Conservation (phyloP, 148 eudicot species). For the Silene conica region DNA sequence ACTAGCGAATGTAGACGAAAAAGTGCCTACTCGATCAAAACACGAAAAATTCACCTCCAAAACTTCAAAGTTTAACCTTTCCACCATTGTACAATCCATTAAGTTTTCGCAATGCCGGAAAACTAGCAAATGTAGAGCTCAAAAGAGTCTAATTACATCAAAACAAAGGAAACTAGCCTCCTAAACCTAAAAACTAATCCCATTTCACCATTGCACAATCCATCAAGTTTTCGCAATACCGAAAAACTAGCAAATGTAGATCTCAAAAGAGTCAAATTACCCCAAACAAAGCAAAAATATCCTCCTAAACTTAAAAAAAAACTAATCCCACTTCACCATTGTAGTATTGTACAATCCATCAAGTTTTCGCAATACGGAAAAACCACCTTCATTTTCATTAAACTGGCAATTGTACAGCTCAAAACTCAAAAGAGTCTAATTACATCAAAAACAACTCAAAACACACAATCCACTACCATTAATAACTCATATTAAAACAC, state of each 20-base stretch:
- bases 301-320: too few species aligned
- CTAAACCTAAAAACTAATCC: background rate
- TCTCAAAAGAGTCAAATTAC: background rate
- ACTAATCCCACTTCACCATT: background rate
- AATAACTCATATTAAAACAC: background rate
- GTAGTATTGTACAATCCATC: background rate
- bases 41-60: background rate
- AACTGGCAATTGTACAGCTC: background rate
- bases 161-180: too few species aligned
- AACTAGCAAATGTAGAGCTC: background rate
- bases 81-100: too few species aligned
- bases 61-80: background rate
- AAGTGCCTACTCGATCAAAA: too few species aligned
- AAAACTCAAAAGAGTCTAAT: background rate
- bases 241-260: background rate
- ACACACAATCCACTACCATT: too few species aligned
- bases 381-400: background rate
- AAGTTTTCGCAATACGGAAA: background rate
- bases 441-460: background rate
- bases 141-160: background rate
- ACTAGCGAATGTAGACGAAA: background rate
- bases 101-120: background rate
- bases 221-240: background rate
- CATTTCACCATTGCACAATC: background rate
- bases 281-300: too few species aligned